phyloP scores from a whole-genome alignment of 305 asterid species.

The Fraxinus platypoda region DNA sequence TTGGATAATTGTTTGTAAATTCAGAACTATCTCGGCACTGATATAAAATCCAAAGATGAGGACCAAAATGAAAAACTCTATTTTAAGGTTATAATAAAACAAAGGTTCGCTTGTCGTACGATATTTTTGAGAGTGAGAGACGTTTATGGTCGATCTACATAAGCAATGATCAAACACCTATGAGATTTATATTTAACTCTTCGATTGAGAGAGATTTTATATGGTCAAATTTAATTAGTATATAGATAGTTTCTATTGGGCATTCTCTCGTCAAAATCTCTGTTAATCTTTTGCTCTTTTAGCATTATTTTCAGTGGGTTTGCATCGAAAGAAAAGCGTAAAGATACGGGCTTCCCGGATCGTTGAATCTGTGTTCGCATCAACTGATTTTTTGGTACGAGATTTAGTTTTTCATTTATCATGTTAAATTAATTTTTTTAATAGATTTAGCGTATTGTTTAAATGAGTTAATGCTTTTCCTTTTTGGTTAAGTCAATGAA shows the following conservation, averaged over 20 bases:
- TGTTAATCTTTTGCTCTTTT: conserved; percentile 19
- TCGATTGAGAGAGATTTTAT: neutral
- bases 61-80: conserved; percentile 3
- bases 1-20: neutral
- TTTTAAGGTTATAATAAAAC: neutral
- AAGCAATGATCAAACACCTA: neutral
- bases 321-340: neutral
- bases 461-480: neutral
- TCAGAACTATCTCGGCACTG: neutral
- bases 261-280: conserved; percentile 1
- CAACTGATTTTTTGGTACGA: conserved; percentile 54
- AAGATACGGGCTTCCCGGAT: conserved; percentile 27
- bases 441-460: neutral
- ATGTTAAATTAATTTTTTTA: conserved; percentile 18
- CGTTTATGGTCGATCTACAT: conserved; percentile 34
- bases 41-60: neutral
- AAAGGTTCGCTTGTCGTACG: conserved; percentile 6
- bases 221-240: conserved; percentile 28
- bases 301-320: conserved; percentile 12
- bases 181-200: neutral
- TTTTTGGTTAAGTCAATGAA: neutral
- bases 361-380: conserved; percentile 32
- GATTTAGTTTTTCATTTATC: conserved; percentile 23
- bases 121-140: conserved; percentile 11
- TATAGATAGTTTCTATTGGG: conserved; percentile 1